Evolutionary conservation across 2,329 filamentous ascomycete species (phyloP).

Genomic region (Ascochyta fabae): DNA sequence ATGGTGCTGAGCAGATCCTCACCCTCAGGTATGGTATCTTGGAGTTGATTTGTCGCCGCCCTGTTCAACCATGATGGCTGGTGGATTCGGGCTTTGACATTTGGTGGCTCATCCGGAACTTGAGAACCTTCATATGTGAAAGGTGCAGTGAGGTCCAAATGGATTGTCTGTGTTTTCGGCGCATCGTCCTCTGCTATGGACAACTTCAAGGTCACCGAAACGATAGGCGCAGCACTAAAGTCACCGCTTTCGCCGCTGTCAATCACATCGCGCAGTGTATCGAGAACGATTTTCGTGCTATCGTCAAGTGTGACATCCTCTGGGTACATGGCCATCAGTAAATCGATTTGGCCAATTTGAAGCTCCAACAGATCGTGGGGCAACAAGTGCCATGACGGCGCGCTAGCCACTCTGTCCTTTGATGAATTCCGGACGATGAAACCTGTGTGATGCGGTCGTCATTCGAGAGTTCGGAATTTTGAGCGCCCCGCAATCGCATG

Average conservation of each 20-base stretch:
- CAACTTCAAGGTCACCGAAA: constrained; percentile 23
- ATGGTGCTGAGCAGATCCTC: constrained; percentile 31
- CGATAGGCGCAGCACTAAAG: constrained; percentile 9
- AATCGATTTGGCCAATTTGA: constrained; percentile 38
- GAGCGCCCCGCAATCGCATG: constrained; percentile 11
- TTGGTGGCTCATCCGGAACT: constrained; percentile 26
- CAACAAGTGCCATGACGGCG: constrained; percentile 24
- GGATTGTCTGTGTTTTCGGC: constrained; percentile 6
- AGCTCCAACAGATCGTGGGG: constrained; percentile 35
- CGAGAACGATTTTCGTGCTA: constrained; percentile 11
- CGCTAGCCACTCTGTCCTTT: constrained; percentile 1
- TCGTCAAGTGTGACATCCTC: constrained; percentile 27
- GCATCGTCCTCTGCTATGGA: constrained; percentile 2
- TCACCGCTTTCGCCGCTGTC: neutral
- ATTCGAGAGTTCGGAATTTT: neutral
- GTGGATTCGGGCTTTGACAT: constrained; percentile 28
- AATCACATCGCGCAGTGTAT: constrained; percentile 17
- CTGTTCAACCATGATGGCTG: constrained; percentile 36
- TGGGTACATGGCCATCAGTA: constrained; percentile 39
- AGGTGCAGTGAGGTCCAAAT: constrained; percentile 28
- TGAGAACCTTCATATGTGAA: constrained; percentile 20
- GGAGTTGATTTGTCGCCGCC: constrained; percentile 27
- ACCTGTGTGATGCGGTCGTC: neutral
- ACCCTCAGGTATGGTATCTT: constrained; percentile 8
- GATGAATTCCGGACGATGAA: neutral